Evolutionary conservation across 768 basidiomycete species (phyloP), one percentile per base, ranked within the genome.

Genomic region (Termitomyces heimii): DNA sequence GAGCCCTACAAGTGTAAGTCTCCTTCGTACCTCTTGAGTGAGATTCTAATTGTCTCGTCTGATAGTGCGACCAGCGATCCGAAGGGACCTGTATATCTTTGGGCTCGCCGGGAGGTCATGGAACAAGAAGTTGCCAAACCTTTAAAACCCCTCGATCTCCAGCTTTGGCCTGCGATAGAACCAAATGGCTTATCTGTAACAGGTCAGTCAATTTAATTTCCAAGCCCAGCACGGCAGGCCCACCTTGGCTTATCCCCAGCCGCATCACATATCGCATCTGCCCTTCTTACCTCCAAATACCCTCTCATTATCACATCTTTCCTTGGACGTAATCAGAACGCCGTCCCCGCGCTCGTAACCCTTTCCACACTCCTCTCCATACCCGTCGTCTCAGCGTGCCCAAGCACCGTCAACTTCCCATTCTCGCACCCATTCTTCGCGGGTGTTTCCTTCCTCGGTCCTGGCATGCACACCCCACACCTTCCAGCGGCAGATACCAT

Each of bases 61-160:
- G 32, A 22, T 44, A 88, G 86, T 60, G 86, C 88, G 5, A 81
- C 70, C n/a, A 86, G 84, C 53, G 80, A 83, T 29, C 88, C 88
- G 0, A 83, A 80, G 65, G 87, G 88, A 0, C 88, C 88, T 0
- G 85, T 86, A 1, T 89, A 90, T 66, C 73, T 88, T 8, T 89
- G 85, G 84, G 85, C 80, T 13, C 76, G 85, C 16, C 77, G 88
- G n/a, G 88, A 89, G 64, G 76, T 79, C 0, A 83, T 83, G 75
- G 87, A 89, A 62, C 78, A 86, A 65, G 82, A 85, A 63, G 67
- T 88, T 0, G 74, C 80, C 22, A 58, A 70, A 4, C 60, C 68
- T 5, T 56, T 68, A 2, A 58, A 68, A 2, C 51, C 70, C 0
- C 55, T 68, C 10, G 55, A 67, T 64, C 40, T 60, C 59, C n/a